These are phyloP conservation scores for Kazachstania sp. DNA, from an alignment of 1,139 yeast genomes.

Conservation along the genomic window DNA sequence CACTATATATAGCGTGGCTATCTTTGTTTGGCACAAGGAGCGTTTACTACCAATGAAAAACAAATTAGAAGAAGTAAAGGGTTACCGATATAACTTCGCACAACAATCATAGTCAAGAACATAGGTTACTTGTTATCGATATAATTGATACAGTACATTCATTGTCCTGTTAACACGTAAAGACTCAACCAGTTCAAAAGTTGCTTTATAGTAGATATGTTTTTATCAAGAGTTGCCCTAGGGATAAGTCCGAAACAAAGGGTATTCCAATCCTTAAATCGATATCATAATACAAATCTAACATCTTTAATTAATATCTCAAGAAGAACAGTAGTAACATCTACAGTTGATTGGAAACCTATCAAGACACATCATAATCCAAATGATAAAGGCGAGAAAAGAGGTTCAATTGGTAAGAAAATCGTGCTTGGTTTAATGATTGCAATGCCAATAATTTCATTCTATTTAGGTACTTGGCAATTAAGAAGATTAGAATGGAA, in stretches of 20 bases:
- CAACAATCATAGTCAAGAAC: too few species aligned
- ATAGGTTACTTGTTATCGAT: too few species aligned
- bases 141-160: too few species aligned
- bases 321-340: slow-evolving; percentile 43
- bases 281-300: neutral
- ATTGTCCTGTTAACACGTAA: too few species aligned
- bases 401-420: slow-evolving; percentile 35
- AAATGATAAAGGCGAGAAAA: slow-evolving; percentile 31
- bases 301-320: neutral
- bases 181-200: too few species aligned
- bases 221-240: neutral
- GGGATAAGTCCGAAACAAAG: neutral
- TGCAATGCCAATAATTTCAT: slow-evolving; percentile 82
- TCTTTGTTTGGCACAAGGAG: neutral
- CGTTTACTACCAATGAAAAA: neutral
- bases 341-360: slow-evolving; percentile 81
- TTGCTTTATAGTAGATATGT: neutral
- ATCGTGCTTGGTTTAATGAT: slow-evolving; percentile 53
- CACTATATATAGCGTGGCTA: too few species aligned
- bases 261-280: neutral
- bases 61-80: too few species aligned
- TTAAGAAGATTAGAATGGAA: slow-evolving; percentile 81
- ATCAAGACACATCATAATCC: slow-evolving; percentile 45
- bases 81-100: too few species aligned
- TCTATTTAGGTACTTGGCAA: slow-evolving; percentile 93